phyloP scores from a whole-genome alignment of 1,284 basidiomycete species.

The Irpex lacteus region DNA sequence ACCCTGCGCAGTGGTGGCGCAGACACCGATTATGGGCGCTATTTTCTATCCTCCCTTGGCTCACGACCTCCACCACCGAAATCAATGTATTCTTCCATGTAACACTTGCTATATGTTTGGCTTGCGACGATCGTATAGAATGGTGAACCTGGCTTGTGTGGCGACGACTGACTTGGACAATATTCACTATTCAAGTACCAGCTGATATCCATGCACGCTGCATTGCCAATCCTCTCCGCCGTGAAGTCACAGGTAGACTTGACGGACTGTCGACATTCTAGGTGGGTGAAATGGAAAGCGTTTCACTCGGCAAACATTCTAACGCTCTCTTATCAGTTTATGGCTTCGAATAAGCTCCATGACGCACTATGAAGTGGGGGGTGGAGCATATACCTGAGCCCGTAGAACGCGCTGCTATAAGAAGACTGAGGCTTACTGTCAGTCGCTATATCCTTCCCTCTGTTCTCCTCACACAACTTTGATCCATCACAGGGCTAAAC shows the following conservation, averaged over 20 bases:
- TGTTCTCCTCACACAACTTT: not conserved
- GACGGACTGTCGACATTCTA: not conserved
- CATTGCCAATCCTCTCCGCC: not conserved
- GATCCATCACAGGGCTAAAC: no score
- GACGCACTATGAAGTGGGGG: not conserved
- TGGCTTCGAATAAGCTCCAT: not conserved
- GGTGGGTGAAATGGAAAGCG: no score
- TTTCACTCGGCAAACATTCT: no score
- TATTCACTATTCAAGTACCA: no score
- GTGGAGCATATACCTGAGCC: not conserved
- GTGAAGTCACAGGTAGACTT: not conserved
- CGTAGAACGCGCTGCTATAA: not conserved
- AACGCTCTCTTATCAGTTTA: no score
- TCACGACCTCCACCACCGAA: not conserved
- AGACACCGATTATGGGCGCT: not conserved
- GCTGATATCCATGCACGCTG: no score
- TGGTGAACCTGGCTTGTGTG: no score
- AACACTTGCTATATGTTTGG: not conserved
- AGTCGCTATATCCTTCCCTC: not conserved
- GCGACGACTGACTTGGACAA: no score
- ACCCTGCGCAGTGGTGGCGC: not conserved
- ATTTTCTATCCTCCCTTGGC: not conserved
- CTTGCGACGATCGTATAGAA: no score
- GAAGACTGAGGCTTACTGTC: not conserved
- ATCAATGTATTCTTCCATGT: not conserved